Evolutionary conservation across 257 asterid species (phyloP), one percentile per base, ranked within the genome.

Genomic region (Craterostigma plantagineum): DNA sequence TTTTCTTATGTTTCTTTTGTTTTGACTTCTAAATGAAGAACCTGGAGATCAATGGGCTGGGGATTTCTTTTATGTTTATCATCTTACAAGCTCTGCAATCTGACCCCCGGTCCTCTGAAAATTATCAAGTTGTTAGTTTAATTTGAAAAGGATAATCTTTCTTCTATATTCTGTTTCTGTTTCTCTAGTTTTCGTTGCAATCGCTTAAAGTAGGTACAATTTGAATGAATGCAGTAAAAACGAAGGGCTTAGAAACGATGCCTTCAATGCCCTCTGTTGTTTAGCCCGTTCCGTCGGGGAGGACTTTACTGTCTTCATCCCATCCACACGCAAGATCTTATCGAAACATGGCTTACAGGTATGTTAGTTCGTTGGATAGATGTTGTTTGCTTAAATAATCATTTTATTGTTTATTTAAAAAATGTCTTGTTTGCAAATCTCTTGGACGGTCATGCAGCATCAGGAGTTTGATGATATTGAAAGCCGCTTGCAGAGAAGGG

Each of bases 211-310:
- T 23, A 23, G 30, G 30, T 23, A 23, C 30, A 6, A 6, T 23
- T 23, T 23, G 30, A 23, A 2, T 23, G 30, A 23, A 23, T 67
- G 63, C 92, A 90, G 98, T 59, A 79, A 70, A 61, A 90, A 70
- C 61, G 84, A 77, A 33, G 98, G 83, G 62, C 87, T 90, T 48
- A 73, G 93, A 55, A 90, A 66, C 64, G 98, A 90, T 56, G 78
- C 91, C 18, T 77, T 83, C 30, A 95, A 90, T 59, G 95, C 98
- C 57, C 79, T 90, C 27, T 79, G 94, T 50, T 83, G 95, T 64
- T 70, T 90, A 36, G 98, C 95, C 64, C 91, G 79, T 62, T 73
- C 95, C 57, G 86, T 82, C 62, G 98, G 98, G 54, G 98, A 83
- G 59, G 94, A 79, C 62, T 90, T 90, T 64, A 54, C 92, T 43